Evolutionary conservation across 768 basidiomycete species (phyloP).

Genomic region (Chalciporus piperatus): DNA sequence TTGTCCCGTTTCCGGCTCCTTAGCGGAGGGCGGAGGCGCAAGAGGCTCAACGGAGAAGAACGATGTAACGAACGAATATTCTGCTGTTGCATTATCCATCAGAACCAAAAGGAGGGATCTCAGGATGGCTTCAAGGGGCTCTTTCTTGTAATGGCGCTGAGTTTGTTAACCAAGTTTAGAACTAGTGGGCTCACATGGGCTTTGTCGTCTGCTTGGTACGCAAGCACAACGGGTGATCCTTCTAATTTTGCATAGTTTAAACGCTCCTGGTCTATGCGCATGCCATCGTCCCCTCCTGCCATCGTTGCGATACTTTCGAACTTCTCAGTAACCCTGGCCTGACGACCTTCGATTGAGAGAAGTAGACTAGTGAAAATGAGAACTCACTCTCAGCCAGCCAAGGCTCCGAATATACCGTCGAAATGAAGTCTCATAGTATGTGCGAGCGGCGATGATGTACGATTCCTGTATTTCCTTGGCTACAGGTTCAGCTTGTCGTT

Average conservation of each 20-base stretch:
- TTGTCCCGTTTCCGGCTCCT: conserved; percentile 34
- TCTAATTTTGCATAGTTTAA: conserved; percentile 70
- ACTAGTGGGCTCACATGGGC: conserved; percentile 63
- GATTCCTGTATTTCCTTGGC: conserved; percentile 87
- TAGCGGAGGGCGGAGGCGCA: conserved; percentile 27
- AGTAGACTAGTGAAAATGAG: neutral
- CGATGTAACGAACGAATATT: conserved; percentile 81
- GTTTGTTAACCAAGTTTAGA: conserved; percentile 8
- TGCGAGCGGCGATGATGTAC: conserved; percentile 77
- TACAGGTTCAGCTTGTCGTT: conserved; percentile 75
- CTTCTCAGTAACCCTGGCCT: conserved; percentile 72
- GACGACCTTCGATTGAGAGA: conserved; percentile 1
- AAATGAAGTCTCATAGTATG: conserved; percentile 96
- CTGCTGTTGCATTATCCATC: conserved; percentile 92
- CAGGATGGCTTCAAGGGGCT: conserved; percentile 77
- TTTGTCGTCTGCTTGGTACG: conserved; percentile 90
- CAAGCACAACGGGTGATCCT: conserved; percentile 75
- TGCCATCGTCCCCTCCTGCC: conserved; percentile 39
- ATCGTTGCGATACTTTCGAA: conserved; percentile 58
- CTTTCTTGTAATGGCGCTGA: conserved; percentile 51
- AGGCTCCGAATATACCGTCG: conserved; percentile 84
- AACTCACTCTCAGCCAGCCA: conserved; percentile 67
- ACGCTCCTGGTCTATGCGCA: conserved; percentile 49
- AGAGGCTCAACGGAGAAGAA: conserved; percentile 62
- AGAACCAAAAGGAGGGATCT: conserved; percentile 87